phyloP scores from a whole-genome alignment of 257 asterid genomes.

The Nicotiana noctiflora region DNA sequence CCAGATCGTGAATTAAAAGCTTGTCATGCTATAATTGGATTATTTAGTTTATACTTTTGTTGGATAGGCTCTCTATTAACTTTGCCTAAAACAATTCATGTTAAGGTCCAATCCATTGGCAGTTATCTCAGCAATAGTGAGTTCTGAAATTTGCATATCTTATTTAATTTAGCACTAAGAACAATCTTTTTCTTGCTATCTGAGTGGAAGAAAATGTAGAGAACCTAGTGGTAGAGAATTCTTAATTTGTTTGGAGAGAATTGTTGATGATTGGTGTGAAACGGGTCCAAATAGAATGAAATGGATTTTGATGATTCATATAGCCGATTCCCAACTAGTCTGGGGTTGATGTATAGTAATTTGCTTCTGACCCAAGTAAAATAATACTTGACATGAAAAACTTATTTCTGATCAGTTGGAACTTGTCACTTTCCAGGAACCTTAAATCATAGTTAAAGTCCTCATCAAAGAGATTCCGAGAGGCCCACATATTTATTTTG shows the following conservation, averaged over 20 bases:
- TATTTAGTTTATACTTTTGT: background rate
- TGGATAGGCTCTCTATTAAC: background rate
- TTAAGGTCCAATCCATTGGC: background rate
- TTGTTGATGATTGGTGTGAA: background rate
- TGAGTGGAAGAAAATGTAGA: background rate
- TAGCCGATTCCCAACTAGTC: background rate
- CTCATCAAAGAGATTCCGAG: background rate
- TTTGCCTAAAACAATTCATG: background rate
- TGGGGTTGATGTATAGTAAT: background rate
- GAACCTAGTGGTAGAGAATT: background rate
- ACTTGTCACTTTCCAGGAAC: background rate
- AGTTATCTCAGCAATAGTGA: background rate
- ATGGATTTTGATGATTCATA: constrained; percentile 7
- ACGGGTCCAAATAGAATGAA: background rate
- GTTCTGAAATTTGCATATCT: background rate
- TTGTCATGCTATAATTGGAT: background rate
- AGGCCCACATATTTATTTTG: background rate
- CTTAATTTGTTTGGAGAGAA: background rate
- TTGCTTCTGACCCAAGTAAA: background rate
- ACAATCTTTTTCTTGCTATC: background rate
- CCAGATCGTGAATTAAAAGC: background rate
- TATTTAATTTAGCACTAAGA: background rate
- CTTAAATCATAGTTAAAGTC: background rate
- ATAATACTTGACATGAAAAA: background rate
- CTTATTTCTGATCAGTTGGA: background rate